phyloP scores from a whole-genome alignment of 495 filamentous ascomycete species.

The Bacidia gigantensis region DNA sequence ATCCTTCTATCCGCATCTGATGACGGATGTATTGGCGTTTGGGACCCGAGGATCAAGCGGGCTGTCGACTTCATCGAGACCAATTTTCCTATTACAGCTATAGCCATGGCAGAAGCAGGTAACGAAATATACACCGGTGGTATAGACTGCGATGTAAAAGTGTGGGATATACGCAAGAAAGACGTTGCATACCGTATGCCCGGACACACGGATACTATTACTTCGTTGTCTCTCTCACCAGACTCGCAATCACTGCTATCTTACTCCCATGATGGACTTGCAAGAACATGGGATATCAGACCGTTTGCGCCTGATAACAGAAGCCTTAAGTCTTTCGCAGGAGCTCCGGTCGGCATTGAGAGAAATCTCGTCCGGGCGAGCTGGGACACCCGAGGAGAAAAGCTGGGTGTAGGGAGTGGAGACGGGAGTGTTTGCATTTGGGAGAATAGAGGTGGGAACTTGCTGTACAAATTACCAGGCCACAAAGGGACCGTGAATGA shows the following conservation, averaged over 20 bases:
- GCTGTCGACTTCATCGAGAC: constrained; percentile 80
- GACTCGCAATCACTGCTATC: constrained; percentile 85
- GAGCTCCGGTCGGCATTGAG: constrained; percentile 74
- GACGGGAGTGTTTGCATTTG: constrained; percentile 86
- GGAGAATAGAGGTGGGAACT: constrained; percentile 67
- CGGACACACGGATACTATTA: constrained; percentile 85
- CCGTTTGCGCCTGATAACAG: constrained; percentile 85
- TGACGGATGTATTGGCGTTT: constrained; percentile 87
- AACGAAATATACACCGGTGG: constrained; percentile 92
- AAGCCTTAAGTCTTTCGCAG: constrained; percentile 73
- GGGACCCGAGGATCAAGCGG: constrained; percentile 89
- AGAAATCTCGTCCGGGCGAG: constrained; percentile 85
- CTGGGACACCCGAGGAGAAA: constrained; percentile 79
- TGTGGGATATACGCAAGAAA: constrained; percentile 92
- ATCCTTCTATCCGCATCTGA: constrained; percentile 78
- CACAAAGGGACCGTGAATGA: constrained; percentile 95
- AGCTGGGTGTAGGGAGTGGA: constrained; percentile 76
- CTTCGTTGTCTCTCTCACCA: constrained; percentile 76
- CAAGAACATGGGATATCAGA: constrained; percentile 89
- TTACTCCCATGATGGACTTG: constrained; percentile 85
- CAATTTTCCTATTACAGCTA: constrained; percentile 82
- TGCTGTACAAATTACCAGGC: constrained; percentile 87
- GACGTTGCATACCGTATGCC: constrained; percentile 72
- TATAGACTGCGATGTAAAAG: constrained; percentile 94
- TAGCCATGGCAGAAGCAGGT: constrained; percentile 80